Evolutionary conservation across 257 asterid species (phyloP), one percentile per base, ranked within the genome.

Genomic region (Scutellaria barbata): DNA sequence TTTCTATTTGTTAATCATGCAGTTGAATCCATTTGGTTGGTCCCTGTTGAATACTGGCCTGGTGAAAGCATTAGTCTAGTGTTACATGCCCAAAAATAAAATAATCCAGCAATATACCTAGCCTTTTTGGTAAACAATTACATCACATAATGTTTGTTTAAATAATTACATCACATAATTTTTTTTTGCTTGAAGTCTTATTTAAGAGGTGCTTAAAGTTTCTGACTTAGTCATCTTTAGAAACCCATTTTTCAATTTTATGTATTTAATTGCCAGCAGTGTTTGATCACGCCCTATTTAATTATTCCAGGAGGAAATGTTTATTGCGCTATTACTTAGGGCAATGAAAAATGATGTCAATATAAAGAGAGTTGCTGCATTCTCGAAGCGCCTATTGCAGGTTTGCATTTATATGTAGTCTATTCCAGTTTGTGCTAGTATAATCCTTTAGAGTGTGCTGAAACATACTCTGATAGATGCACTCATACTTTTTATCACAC

Each of bases 311-410:
- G 97, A 94, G 80, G 99, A 92, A 80, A 80, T 92, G 91, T 91
- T 94, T 72, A 82, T 93, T 70, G 97, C 95, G 50, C 84, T 93
- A 18, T 74, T 89, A 71, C 73, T 89, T 65, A 86, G 95, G 82
- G 92, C 97, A 20, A 91, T 94, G 99, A 94, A 94, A 88, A 94
- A 85, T 81, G 99, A 91, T 80, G 79, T 94, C 73, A 88, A 94
- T 76, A 73, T 94, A 56, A 94, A 88, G 81, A 79, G 98, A 62
- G 89, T 89, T 71, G 93, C 96, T 69, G 97, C 98, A 64, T 94
- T 94, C 75, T 73, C 97, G 8, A 94, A 94, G 88, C 96, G 97
- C 50, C 81, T 94, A 80, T 76, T 94, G 68, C 99, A 94, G 98
- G 99, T 94, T 71, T 53, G 82, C 56, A 48, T 51, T 55, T 39